These are phyloP conservation scores for Arabis alpina DNA, from an alignment of 345 rosid genomes.

Conservation along the genomic window DNA sequence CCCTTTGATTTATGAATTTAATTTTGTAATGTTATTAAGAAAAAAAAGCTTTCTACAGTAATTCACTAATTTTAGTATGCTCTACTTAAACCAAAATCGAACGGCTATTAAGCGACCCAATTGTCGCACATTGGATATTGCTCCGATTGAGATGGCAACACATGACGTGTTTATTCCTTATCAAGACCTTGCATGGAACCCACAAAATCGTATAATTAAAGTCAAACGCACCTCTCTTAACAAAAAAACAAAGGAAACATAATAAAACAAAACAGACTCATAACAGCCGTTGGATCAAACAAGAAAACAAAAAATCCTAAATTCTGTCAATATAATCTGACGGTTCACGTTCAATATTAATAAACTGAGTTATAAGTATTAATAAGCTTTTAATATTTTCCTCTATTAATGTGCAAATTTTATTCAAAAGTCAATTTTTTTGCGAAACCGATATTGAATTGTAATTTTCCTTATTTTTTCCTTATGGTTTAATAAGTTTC, in stretches of 20 bases:
- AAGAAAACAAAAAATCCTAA: neutral
- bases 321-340: conserved; percentile 18
- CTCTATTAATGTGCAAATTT: conserved; percentile 2
- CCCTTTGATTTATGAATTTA: no score
- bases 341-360: conserved; percentile 20
- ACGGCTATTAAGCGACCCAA: conserved; percentile 1
- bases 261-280: conserved; percentile 7
- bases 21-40: no score
- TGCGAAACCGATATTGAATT: conserved; percentile 33
- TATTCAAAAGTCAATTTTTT: conserved; percentile 25
- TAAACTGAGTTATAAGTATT: conserved; percentile 14
- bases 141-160: conserved; percentile 7
- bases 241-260: neutral
- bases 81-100: conserved; percentile 1
- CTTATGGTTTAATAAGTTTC: conserved; percentile 8
- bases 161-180: conserved; percentile 31
- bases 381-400: conserved; percentile 15
- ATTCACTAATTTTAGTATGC: neutral
- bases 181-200: conserved; percentile 28
- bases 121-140: neutral
- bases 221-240: conserved; percentile 27
- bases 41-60: neutral
- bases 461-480: conserved; percentile 13
- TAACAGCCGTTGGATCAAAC: conserved; percentile 28
- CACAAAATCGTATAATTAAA: conserved; percentile 31